Base-by-base conservation (phyloP, 768 basidiomycete species). In the Udeniomyces megalosporus region DNA sequence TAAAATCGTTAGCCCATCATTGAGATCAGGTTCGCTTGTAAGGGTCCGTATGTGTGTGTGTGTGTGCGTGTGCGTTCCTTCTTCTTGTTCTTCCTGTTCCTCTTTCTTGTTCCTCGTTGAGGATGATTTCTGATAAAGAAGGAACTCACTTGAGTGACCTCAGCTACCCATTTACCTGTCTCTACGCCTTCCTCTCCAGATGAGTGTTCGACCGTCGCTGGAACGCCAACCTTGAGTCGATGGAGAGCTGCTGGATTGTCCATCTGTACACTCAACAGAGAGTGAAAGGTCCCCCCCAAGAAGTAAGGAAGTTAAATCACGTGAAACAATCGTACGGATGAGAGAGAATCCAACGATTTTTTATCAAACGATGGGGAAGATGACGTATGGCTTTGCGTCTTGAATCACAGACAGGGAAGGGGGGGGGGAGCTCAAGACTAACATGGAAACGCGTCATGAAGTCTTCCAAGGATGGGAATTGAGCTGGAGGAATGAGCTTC, bases 91-190 rank as follows among this genome's bases (percentile, higher is more conserved):
- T n/a, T n/a, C n/a, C n/a, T n/a, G n/a, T n/a, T n/a, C n/a, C n/a
- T n/a, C n/a, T n/a, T n/a, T n/a, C n/a, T n/a, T n/a, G n/a, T n/a
- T n/a, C n/a, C n/a, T n/a, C n/a, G n/a, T n/a, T n/a, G n/a, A n/a
- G n/a, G n/a, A n/a, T n/a, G n/a, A n/a, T n/a, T n/a, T n/a, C n/a
- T n/a, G n/a, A n/a, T n/a, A 22, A 32, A 47, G 17, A 47, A 2
- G 48, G 57, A 22, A 64, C 76, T 60, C 48, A 88, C 92, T 80
- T 93, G 88, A 0, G 93, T 97, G 5, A 93, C 96, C 74, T 96
- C 89, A 10, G 93, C 93, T 28, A 99, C 89, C 86, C 88, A 91
- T 74, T 96, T 95, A 38, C 87, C 86, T 0, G 88, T 88, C 74
- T 96, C 92, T 0, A 88, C 89, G 8, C 85, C 85, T 12, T 58